phyloP scores from a whole-genome alignment of 2,329 filamentous ascomycete species.

The Scolecobasidium constrictum region DNA sequence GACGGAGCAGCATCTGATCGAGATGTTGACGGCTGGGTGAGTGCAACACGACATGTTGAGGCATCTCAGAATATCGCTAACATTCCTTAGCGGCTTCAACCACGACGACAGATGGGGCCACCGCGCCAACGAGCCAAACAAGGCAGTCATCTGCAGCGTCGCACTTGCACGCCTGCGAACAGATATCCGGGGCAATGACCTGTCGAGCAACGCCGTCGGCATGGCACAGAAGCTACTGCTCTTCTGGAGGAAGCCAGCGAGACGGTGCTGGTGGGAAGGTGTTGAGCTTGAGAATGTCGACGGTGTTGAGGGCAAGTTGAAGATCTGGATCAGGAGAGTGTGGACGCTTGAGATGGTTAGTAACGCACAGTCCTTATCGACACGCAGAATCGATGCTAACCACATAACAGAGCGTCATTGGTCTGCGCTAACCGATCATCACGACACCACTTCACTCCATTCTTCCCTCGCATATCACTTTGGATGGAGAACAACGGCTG shows the following conservation, averaged over 20 bases:
- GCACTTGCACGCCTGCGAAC: constrained; percentile 86
- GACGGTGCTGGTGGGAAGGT: constrained; percentile 98
- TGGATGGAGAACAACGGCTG: too few relatives aligned
- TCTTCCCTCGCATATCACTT: too few relatives aligned
- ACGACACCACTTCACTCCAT: too few relatives aligned
- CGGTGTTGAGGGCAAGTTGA: constrained; percentile 81
- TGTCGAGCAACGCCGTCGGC: constrained; percentile 67
- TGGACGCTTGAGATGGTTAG: constrained; percentile 92
- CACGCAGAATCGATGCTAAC: constrained; percentile 8
- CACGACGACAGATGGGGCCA: constrained; percentile 94
- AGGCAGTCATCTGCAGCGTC: constrained; percentile 95
- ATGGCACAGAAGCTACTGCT: constrained; percentile 98
- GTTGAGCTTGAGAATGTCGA: constrained; percentile 84
- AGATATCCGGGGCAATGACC: constrained; percentile 70
- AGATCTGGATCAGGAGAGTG: constrained; percentile 95
- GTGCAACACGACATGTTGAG: too few relatives aligned
- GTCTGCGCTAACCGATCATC: constrained; percentile 65
- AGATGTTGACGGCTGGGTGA: constrained; percentile 98
- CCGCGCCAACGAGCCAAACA: constrained; percentile 93
- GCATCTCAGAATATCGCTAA: not conserved
- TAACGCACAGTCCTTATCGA: constrained; percentile 1
- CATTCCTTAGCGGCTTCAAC: constrained; percentile 68
- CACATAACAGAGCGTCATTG: constrained; percentile 58
- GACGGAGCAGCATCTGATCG: constrained; percentile 95
- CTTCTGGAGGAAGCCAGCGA: constrained; percentile 95